Evolutionary conservation across 108 stramenopile genomes (phyloP), one percentile per base, ranked within the genome.

Genomic region (Fragilaria crotonensis): DNA sequence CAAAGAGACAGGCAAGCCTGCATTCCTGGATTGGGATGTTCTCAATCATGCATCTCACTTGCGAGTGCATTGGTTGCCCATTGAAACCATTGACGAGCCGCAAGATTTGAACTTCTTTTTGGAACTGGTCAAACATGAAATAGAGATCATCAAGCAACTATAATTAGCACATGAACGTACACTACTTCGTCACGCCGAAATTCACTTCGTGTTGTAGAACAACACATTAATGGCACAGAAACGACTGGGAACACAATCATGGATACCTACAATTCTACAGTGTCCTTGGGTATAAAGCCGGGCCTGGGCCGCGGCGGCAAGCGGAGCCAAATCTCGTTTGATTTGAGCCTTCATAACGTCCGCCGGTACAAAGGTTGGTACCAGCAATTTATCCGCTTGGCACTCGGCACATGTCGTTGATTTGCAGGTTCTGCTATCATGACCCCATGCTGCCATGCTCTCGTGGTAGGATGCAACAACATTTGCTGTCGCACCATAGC

Each of bases 21-120:
- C 78, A 0, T 62, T 68, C 29, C 44, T 84, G 54, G 82, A 84
- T 49, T 84, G 71, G 73, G 82, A 84, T 30, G 48, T 80, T 52
- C 55, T 84, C 29, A 74, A 75, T 46, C 33, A 68, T 18, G 51
- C 69, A 4, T 64, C 57, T 0, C 59, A 84, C 44, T 17, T 84
- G 2, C 62, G 66, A n/a, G 77, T 76, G 19, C 69, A 75, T 58
- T 84, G 83, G 83, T 48, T 83, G 9, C 81, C 77, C 25, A 61
- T 55, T 17, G 4, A 26, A 17, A 52, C 52, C 11, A 41, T 56
- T 50, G 30, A 67, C 44, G 36, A 32, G 14, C 20, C 51, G 21
- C 48, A 68, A 23, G 71, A 70, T 54, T 14, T 59, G 27, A 50
- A 58, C 27, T 18, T 60, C 1, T 66, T 81, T 5, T 23, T 54